Evolutionary conservation across 2,329 filamentous ascomycete species (phyloP).

Genomic region (Chaetomium sp.): DNA sequence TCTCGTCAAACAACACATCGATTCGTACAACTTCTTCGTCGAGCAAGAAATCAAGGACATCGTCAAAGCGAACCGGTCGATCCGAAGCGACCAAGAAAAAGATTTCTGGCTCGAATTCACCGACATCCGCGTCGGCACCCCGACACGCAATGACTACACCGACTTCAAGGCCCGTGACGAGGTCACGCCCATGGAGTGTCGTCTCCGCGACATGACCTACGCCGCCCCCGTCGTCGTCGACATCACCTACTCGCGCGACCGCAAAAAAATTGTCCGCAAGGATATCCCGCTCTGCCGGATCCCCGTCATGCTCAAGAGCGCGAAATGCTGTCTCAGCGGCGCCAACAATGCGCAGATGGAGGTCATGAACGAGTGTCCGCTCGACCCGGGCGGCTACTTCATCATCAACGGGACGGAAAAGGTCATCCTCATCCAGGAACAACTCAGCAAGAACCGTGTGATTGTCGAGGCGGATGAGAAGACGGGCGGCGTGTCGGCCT

Average conservation of each 20-base stretch:
- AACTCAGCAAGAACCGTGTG: constrained; percentile 97
- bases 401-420: constrained; percentile 97
- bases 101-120: constrained; percentile 91
- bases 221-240: constrained; percentile 90
- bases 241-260: constrained; percentile 80
- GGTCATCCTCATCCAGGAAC: constrained; percentile 96
- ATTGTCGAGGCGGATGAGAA: constrained; percentile 92
- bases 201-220: constrained; percentile 95
- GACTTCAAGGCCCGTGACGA: constrained; percentile 63
- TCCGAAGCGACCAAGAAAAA: constrained; percentile 87
- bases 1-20: constrained; percentile 58
- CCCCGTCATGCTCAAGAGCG: constrained; percentile 95
- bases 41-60: constrained; percentile 97
- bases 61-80: constrained; percentile 79
- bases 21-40: constrained; percentile 98
- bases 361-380: constrained; percentile 84
- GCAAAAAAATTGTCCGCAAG: constrained; percentile 65
- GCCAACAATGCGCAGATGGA: constrained; percentile 87
- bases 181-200: constrained; percentile 93
- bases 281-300: constrained; percentile 81
- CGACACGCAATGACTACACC: constrained; percentile 71
- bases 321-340: constrained; percentile 78
- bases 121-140: constrained; percentile 79
- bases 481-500: constrained; percentile 90
- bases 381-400: constrained; percentile 96